phyloP scores from a whole-genome alignment of 208 protist species.

The Strigomonas culicis region DNA sequence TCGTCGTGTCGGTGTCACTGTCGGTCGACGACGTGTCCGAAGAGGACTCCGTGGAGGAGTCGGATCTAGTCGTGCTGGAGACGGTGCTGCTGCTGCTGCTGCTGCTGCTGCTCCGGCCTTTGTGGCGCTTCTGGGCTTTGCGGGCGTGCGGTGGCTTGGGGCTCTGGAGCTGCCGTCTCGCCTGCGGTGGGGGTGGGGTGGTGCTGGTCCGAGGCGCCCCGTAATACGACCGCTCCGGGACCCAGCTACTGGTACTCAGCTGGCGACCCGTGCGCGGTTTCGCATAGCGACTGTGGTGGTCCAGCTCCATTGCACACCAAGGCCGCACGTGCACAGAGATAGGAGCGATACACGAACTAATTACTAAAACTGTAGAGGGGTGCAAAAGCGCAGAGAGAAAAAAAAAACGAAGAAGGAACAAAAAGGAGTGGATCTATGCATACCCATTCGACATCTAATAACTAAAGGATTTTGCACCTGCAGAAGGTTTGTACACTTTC shows the following conservation, averaged over 20 bases:
- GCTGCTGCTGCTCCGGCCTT: slow-evolving; percentile 5
- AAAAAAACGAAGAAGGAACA: neutral
- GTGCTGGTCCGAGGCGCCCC: slow-evolving; percentile 6
- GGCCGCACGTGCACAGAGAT: too few species aligned
- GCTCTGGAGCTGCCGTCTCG: neutral
- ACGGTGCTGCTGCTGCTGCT: slow-evolving; percentile 6
- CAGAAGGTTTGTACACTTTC: neutral
- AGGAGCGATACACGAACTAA: too few species aligned
- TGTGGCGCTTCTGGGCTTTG: neutral
- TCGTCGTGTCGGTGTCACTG: slow-evolving; percentile 13
- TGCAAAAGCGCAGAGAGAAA: too few species aligned
- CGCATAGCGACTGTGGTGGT: too few species aligned
- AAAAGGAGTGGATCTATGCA: neutral
- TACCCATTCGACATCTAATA: slow-evolving; percentile 1
- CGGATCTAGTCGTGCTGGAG: neutral
- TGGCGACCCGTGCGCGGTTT: neutral
- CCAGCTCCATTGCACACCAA: too few species aligned
- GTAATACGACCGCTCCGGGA: neutral
- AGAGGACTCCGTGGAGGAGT: neutral
- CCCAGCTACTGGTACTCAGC: neutral
- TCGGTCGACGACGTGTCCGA: slow-evolving; percentile 1
- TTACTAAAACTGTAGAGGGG: too few species aligned
- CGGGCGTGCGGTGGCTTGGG: neutral
- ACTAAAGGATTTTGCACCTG: neutral
- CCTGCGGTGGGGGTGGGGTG: neutral